Evolutionary conservation across 2,329 filamentous ascomycete genomes (phyloP), one percentile per base, ranked within the genome.

Genomic region (Cadophora gregata): DNA sequence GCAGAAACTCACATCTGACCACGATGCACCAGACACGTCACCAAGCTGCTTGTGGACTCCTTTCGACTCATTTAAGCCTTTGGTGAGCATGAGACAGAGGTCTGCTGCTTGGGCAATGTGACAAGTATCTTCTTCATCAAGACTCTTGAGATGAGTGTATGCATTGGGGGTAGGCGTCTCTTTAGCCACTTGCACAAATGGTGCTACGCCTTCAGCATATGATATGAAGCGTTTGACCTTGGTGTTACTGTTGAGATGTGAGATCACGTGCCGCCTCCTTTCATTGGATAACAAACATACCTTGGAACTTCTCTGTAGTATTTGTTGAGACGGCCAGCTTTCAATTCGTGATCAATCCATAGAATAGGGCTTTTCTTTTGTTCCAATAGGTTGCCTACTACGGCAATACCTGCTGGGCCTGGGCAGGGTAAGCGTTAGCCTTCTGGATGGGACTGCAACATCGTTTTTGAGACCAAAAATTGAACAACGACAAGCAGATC

Each of bases 281-380:
- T n/a, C 31, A 42, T 12, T 3, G 36, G 38, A 42, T 12, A 10
- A 47, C n/a, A 3, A 47, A 21, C 42, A 42, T 51, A 77, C 75
- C 81, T 83, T 19, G 87, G 87, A 24, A 89, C 87, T 73, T 88
- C 86, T 58, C 86, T 81, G 73, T 90, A 90, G 73, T 80, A 81
- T 66, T 80, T 79, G 70, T 84, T 79, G 36, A 87, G 78, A 50
- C 84, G 79, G 4, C 85, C 85, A 31, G 79, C 86, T 27, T 83
- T 77, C 72, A 89, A 88, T 2, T 76, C 73, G 38, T 85, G 81
- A 72, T 89, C 87, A 48, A 88, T 79, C 88, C 87, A 90, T 61
- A 86, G 75, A 59, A 89, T 81, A 16, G 81, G 82, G 9, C 79
- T 76, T 8, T 82, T 78, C 56, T 82, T 80, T 36, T 82, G 80